Conservation (phyloP, 345 rosid genomes). For the Citrus trifoliata region DNA sequence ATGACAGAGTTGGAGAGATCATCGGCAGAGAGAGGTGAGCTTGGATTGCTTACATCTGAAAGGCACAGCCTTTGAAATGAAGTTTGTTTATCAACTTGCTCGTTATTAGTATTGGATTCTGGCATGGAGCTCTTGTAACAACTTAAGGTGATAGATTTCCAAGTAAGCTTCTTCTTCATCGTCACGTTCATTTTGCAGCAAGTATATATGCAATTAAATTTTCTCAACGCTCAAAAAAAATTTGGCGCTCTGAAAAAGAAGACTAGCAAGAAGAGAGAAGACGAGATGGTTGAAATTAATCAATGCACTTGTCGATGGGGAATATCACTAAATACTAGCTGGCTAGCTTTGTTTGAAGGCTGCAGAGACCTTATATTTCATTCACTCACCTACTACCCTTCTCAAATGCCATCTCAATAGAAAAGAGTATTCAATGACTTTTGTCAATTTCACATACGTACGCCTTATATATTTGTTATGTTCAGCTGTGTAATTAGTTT, state of each 20-base stretch:
- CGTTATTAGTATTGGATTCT: constrained; percentile 6
- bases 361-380: background rate
- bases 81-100: constrained; percentile 28
- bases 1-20: constrained; percentile 55
- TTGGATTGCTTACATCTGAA: constrained; percentile 53
- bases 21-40: constrained; percentile 49
- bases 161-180: constrained; percentile 34
- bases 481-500: background rate
- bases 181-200: constrained; percentile 16
- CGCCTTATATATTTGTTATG: background rate
- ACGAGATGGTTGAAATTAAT: background rate
- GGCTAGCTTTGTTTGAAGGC: background rate
- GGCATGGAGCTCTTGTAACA: constrained; percentile 35
- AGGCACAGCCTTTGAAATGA: constrained; percentile 50
- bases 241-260: background rate
- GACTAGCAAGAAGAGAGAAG: background rate
- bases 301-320: too few species aligned
- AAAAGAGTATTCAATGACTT: background rate
- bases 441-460: background rate
- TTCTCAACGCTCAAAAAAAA: background rate
- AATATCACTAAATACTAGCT: too few species aligned
- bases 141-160: constrained; percentile 41
- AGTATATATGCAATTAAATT: too few species aligned
- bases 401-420: background rate
- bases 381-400: constrained; percentile 22